Evolutionary conservation across 2,329 filamentous ascomycete species (phyloP).

Genomic region (Alternaria atra): DNA sequence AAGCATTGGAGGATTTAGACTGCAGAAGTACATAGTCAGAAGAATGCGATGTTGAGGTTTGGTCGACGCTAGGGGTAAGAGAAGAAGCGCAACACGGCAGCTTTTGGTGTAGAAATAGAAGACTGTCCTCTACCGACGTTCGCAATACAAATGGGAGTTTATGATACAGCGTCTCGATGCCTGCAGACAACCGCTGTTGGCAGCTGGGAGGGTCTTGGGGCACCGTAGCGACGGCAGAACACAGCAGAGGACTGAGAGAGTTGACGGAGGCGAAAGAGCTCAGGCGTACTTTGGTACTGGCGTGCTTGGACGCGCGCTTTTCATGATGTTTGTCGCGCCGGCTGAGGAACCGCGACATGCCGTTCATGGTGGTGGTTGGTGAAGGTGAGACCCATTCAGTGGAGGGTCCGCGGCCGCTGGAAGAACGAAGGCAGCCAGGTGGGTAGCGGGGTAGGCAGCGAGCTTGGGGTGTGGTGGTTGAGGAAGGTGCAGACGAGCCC

Average conservation of each 20-base stretch:
- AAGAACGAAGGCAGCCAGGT: constrained; percentile 3
- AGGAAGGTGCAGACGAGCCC: constrained; percentile 21
- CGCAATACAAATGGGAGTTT: constrained; percentile 35
- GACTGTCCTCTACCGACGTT: constrained; percentile 22
- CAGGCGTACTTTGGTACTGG: constrained; percentile 45
- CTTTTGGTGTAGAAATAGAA: constrained; percentile 32
- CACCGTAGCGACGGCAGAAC: constrained; percentile 16
- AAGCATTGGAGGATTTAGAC: constrained; percentile 33
- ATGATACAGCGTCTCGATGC: constrained; percentile 32
- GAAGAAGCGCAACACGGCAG: constrained; percentile 24
- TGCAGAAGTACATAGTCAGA: constrained; percentile 42
- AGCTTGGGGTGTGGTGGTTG: constrained; percentile 10
- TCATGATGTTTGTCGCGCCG: constrained; percentile 68
- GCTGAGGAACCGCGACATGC: constrained; percentile 72
- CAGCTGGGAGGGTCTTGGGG: constrained; percentile 10
- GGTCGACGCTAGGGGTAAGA: constrained; percentile 15
- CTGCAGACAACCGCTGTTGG: constrained; percentile 23
- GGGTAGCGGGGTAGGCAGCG: constrained; percentile 24
- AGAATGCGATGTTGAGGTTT: constrained; percentile 20
- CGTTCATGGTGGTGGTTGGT: constrained; percentile 54
- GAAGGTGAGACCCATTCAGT: constrained; percentile 30
- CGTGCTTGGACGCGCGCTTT: constrained; percentile 47
- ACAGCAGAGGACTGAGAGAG: constrained; percentile 25
- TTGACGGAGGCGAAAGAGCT: constrained; percentile 25
- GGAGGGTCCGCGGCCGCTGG: constrained; percentile 13